These are phyloP conservation scores for Cytospora chrysosperma DNA, from an alignment of 2,329 filamentous ascomycete genomes.

Conservation along the genomic window DNA sequence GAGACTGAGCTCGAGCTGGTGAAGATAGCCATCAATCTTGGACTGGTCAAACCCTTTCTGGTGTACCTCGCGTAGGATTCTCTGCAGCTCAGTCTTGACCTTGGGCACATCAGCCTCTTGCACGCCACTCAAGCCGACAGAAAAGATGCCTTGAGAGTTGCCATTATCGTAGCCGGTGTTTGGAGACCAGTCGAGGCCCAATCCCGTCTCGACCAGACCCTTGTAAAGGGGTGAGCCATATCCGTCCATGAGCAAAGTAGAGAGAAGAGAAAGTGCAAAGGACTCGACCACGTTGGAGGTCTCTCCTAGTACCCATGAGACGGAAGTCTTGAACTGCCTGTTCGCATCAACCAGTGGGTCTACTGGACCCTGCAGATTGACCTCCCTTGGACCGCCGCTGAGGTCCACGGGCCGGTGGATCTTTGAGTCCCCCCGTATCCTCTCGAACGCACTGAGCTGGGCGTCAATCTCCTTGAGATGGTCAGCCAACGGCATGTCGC, in stretches of 20 bases:
- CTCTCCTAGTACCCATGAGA: constrained; percentile 89
- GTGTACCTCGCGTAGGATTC: constrained; percentile 68
- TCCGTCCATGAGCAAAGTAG: constrained; percentile 83
- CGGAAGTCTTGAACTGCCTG: constrained; percentile 89
- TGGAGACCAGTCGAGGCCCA: constrained; percentile 91
- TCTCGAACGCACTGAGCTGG: constrained; percentile 71
- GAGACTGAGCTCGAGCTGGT: constrained; percentile 87
- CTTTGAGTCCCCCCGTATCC: constrained; percentile 66
- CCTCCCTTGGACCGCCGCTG: constrained; percentile 60
- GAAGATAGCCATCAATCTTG: constrained; percentile 91
- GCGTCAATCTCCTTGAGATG: constrained; percentile 79
- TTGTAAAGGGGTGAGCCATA: constrained; percentile 94
- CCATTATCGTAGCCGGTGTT: constrained; percentile 90
- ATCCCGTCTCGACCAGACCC: constrained; percentile 81
- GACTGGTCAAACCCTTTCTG: constrained; percentile 79
- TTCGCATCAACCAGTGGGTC: constrained; percentile 84
- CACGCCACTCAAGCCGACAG: constrained; percentile 87
- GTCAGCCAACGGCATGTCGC: constrained; percentile 80
- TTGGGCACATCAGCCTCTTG: constrained; percentile 74
- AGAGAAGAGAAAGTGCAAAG: constrained; percentile 80
- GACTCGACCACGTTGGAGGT: constrained; percentile 81
- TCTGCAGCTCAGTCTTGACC: constrained; percentile 71
- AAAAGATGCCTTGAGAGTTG: constrained; percentile 77
- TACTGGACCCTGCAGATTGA: constrained; percentile 75
- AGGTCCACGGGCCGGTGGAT: constrained; percentile 77